phyloP scores from a whole-genome alignment of 495 filamentous ascomycete species.

The Talaromyces liani region DNA sequence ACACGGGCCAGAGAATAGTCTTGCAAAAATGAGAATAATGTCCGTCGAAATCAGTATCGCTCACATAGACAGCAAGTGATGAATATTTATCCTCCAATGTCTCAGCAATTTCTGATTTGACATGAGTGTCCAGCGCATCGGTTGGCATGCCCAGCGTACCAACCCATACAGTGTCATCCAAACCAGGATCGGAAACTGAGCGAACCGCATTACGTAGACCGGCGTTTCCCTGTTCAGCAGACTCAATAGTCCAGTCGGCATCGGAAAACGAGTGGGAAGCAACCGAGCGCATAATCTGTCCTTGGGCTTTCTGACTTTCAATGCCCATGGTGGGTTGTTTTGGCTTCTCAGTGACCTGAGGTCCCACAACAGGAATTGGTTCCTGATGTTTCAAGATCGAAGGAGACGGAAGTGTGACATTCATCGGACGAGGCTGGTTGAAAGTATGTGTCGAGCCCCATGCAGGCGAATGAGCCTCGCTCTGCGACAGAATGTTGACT shows the following conservation, averaged over 20 bases:
- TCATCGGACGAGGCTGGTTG: constrained; percentile 68
- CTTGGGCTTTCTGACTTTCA: constrained; percentile 3
- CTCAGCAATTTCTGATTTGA: constrained; percentile 69
- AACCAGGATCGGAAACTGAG: constrained; percentile 54
- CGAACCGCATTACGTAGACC: constrained; percentile 76
- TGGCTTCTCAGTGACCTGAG: background rate
- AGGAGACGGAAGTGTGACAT: constrained; percentile 59
- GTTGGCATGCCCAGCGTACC: constrained; percentile 87
- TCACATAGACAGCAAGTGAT: constrained; percentile 69
- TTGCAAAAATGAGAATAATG: constrained; percentile 89
- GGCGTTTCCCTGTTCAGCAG: constrained; percentile 78
- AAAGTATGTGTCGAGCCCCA: constrained; percentile 60
- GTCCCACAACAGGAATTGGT: constrained; percentile 17
- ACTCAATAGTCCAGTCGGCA: constrained; percentile 67
- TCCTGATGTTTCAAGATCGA: constrained; percentile 64
- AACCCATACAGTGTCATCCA: constrained; percentile 67
- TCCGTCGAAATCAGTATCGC: constrained; percentile 78
- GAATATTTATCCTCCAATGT: constrained; percentile 67
- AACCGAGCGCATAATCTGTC: background rate
- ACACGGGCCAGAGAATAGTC: constrained; percentile 75
- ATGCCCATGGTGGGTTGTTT: constrained; percentile 2
- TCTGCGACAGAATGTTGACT: constrained; percentile 26
- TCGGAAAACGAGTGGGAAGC: constrained; percentile 42
- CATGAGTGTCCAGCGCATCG: constrained; percentile 60
- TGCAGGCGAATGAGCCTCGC: constrained; percentile 39